Base-by-base conservation (phyloP, 2,329 filamentous ascomycete genomes). In the Endocalyx cinctus region DNA sequence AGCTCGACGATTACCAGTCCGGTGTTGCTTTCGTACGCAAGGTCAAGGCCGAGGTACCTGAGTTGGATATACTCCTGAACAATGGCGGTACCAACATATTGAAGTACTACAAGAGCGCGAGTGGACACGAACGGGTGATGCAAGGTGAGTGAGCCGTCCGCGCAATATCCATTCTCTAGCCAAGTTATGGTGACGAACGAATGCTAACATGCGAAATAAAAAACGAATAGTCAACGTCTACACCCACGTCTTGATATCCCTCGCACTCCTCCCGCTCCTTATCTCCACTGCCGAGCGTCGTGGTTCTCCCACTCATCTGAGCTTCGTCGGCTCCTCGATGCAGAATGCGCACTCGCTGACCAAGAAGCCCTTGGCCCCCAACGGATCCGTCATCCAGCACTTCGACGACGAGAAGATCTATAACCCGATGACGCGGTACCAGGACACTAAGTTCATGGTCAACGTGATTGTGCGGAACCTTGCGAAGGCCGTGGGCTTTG, bases 51-150 rank as follows among this genome's bases (percentile, higher is more conserved):
- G 34, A 37, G 28, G 34, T 37, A 20, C 20, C 20, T 15, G 22
- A 37, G 34, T 25, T 37, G 20, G 34, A 37, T 27, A 32, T 37
- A 8, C 29, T 37, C 20, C 28, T 37, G 28, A 37, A 37, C 29
- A 37, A 37, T 28, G 34, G 34, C 20, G 34, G 34, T 16, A 22
- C 17, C 13, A 28, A 27, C 17, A 19, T 37, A 8, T 25, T 37
- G 19, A 37, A 17, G 12, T 37, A 32, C 25, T 8, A 32, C 19
- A 32, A 32, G 29, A 32, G 20, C 22, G 17, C 20, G 17, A 32
- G 17, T 17, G 28, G 34, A 27, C 34, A 37, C 26, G 34, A 37
- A 25, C 28, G 29, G 12, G 25, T 32, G 17, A 32, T 37, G 22
- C 34, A 37, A 32, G 34, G 34, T 35, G 25, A 30, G 27, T 13